Evolutionary conservation across 768 basidiomycete genomes (phyloP).

Genomic region (Trametes sanguinea): DNA sequence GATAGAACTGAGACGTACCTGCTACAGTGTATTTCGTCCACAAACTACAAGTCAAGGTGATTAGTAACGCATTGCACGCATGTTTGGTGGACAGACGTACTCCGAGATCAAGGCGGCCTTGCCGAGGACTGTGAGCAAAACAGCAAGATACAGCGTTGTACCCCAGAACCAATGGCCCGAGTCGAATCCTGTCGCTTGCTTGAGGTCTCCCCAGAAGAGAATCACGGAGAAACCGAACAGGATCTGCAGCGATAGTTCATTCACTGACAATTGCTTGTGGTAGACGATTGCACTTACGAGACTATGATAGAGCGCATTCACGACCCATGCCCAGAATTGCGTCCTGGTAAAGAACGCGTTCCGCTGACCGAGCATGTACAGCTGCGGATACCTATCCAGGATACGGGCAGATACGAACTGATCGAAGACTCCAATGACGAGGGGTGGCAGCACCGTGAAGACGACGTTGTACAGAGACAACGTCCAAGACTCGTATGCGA

Average conservation of each 20-base stretch:
- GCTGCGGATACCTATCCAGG: slow-evolving; percentile 94
- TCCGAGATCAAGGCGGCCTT: slow-evolving; percentile 98
- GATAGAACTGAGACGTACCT: slow-evolving; percentile 43
- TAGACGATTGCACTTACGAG: slow-evolving; percentile 51
- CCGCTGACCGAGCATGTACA: slow-evolving; percentile 91
- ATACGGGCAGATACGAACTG: slow-evolving; percentile 98
- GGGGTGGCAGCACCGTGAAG: slow-evolving; percentile 93
- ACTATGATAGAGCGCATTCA: slow-evolving; percentile 88
- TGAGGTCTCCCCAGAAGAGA: slow-evolving; percentile 92
- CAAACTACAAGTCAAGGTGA: slow-evolving; percentile 51
- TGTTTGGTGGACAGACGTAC: slow-evolving; percentile 50
- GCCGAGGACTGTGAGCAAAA: slow-evolving; percentile 91
- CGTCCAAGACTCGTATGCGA: slow-evolving; percentile 98
- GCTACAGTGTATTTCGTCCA: slow-evolving; percentile 99
- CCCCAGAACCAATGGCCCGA: slow-evolving; percentile 99
- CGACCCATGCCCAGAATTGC: slow-evolving; percentile 91
- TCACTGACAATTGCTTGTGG: not conserved
- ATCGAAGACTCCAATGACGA: slow-evolving; percentile 98
- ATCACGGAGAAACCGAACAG: slow-evolving; percentile 86
- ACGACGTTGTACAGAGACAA: slow-evolving; percentile 95
- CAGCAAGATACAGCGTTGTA: slow-evolving; percentile 90
- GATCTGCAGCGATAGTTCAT: slow-evolving; percentile 48
- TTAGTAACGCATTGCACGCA: not conserved
- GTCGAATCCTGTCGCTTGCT: slow-evolving; percentile 76
- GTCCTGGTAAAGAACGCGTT: slow-evolving; percentile 92